Base-by-base conservation (phyloP, 164 flowering plant species). In the Aristolochia contorta region DNA sequence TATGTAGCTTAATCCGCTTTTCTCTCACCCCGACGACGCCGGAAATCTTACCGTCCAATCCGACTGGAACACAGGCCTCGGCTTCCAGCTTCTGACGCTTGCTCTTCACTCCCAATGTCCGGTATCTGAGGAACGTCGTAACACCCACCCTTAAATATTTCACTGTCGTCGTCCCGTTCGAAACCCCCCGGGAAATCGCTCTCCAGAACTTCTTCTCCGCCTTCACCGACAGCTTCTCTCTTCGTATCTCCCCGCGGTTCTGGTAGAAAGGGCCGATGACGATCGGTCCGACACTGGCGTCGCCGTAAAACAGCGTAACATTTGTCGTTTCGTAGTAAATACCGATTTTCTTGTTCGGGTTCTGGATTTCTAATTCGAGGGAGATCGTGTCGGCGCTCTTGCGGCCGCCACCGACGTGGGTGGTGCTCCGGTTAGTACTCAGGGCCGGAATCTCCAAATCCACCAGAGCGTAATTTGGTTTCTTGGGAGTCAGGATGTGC, bases 21-120 rank as follows among this genome's bases (percentile, higher is more conserved):
- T 69, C 78, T 65, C 74, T 75, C n/a, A n/a, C n/a, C n/a, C n/a
- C n/a, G n/a, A n/a, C n/a, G n/a, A n/a, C n/a, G n/a, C 70, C 59
- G 74, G 84, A 65, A 19, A 73, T 60, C 62, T 68, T 77, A 5
- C 85, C 82, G 67, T 81, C 74, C 5, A 68, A 46, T 23, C 75
- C 78, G 47, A 81, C 59, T 4, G 48, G 56, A 1, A 70, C 30
- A 12, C 13, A 37, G 20, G 72, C 75, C 24, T 71, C 58, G 60
- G 61, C 51, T 14, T 56, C 24, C 41, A 76, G 19, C 23, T 54
- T 52, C 59, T 71, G 75, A 47, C 46, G 75, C 66, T 68, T 76
- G 43, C 68, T 58, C 65, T 59, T 70, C 30, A 21, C 12, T 12
- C 61, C 59, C 64, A 56, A 53, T 16, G 57, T 37, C 50, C 21